Base-by-base conservation (phyloP, 345 rosid species). In the Capsella bursapastoris region DNA sequence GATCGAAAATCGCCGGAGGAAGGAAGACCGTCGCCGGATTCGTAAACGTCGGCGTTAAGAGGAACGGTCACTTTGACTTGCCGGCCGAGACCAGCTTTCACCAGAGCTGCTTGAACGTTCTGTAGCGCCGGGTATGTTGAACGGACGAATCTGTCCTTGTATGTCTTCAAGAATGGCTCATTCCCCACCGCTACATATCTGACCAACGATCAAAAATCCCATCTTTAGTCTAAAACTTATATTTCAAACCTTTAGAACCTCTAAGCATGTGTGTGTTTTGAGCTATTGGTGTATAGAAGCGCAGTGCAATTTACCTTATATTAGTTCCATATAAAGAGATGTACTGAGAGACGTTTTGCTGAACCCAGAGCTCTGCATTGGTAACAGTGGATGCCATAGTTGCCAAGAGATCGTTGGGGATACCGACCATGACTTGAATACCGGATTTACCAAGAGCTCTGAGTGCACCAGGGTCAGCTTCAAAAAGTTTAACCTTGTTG, bases 371-470 rank as follows among this genome's bases (percentile, higher is more conserved):
- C 32, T 85, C 74, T 1, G 97, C 96, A 51, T 68, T 72, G 18
- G 80, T 72, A 25, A 85, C 89, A 35, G 84, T 84, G 63, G 84
- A 64, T 0, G 98, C 90, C 44, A 94, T 82, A 1, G 88, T 64
- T 8, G 83, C 86, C 37, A 94, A 72, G 52, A 92, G 74, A 4
- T 95, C 91, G 73, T 92, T 95, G 4, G 97, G 97, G 41, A 95
- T 95, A 34, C 99, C 99, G 3, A 95, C 89, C 97, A 92, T 92
- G 47, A 92, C 97, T 31, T 92, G 86, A 31, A 89, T 95, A 52
- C 96, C 97, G 1, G 99, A 95, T 35, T 77, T 85, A 6, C 93
- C 97, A 0, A 95, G 86, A 37, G 99, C 99, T 58, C 77, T 86
- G 11, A 92, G 86, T 16, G 93, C 90, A 14, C 75, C 85, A 22